These are phyloP conservation scores for Chaetomium olivaceum DNA, from an alignment of 2,329 filamentous ascomycete genomes.

Conservation along the genomic window DNA sequence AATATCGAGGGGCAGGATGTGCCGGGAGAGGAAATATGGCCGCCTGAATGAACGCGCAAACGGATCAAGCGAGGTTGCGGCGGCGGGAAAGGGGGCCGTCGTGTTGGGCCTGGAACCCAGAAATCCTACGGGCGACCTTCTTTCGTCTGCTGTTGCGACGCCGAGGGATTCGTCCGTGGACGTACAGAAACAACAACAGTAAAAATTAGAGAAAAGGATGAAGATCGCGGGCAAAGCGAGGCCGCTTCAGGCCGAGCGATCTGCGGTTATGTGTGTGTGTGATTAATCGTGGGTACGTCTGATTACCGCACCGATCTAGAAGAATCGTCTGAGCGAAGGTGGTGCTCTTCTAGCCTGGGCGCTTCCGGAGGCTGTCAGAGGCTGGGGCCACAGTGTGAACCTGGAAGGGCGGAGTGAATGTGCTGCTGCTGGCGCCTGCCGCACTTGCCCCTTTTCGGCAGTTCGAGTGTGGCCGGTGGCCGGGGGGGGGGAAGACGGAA, in stretches of 20 bases:
- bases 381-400: slow-evolving; percentile 25
- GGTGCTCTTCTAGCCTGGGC: slow-evolving; percentile 19
- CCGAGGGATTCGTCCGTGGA: background rate
- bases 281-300: slow-evolving; percentile 20
- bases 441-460: slow-evolving; percentile 33
- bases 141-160: background rate
- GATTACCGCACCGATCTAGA: slow-evolving; percentile 17
- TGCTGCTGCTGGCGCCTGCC: slow-evolving; percentile 13
- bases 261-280: slow-evolving; percentile 6
- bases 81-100: slow-evolving; percentile 22
- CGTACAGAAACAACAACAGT: background rate
- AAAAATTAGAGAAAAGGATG: slow-evolving; percentile 1
- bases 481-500: background rate
- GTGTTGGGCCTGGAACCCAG: slow-evolving; percentile 3
- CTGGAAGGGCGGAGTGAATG: slow-evolving; percentile 13
- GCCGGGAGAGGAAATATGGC: slow-evolving; percentile 4
- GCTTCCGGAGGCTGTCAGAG: slow-evolving; percentile 21
- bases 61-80: slow-evolving; percentile 24
- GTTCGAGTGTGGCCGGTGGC: slow-evolving; percentile 16
- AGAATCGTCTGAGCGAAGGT: slow-evolving; percentile 5
- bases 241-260: slow-evolving; percentile 14
- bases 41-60: slow-evolving; percentile 9
- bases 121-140: background rate
- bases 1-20: slow-evolving; percentile 24
- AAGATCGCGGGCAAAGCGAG: background rate